These are phyloP conservation scores for Ceratocystiopsis minuta DNA, from an alignment of 2,329 filamentous ascomycete species.

Conservation along the genomic window DNA sequence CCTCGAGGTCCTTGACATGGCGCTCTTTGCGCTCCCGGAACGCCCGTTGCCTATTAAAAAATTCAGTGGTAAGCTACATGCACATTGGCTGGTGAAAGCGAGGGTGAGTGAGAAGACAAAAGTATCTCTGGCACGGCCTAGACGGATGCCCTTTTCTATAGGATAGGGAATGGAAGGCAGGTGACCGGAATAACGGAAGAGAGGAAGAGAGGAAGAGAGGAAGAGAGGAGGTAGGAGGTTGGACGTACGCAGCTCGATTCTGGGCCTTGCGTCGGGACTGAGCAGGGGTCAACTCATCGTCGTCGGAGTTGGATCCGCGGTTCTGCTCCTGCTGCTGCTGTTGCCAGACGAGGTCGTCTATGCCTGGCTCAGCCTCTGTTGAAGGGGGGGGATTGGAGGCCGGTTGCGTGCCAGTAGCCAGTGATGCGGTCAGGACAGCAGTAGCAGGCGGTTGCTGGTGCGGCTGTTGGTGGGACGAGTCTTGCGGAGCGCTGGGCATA, in stretches of 20 bases:
- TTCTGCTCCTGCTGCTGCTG: constrained; percentile 11
- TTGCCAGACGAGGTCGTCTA: constrained; percentile 11
- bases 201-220: not conserved
- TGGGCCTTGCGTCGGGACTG: constrained; percentile 42
- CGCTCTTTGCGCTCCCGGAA: constrained; percentile 93
- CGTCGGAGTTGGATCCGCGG: constrained; percentile 34
- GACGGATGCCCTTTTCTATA: too few relatives aligned
- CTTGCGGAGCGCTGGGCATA: constrained; percentile 1
- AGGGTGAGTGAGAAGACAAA: not conserved
- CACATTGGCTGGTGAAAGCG: too few relatives aligned
- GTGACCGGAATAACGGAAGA: too few relatives aligned
- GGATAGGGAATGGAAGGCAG: too few relatives aligned
- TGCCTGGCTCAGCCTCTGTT: constrained; percentile 21
- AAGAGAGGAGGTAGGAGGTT: not conserved
- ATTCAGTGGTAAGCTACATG: too few relatives aligned
- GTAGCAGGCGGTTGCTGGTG: not conserved
- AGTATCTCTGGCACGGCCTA: too few relatives aligned
- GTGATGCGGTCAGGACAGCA: constrained; percentile 9
- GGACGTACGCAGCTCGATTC: constrained; percentile 41
- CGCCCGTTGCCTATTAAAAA: constrained; percentile 56
- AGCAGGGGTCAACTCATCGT: constrained; percentile 35
- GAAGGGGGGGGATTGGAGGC: constrained; percentile 3
- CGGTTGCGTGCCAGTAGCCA: too few relatives aligned
- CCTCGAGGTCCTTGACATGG: constrained; percentile 77
- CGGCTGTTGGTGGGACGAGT: not conserved